Evolutionary conservation across 495 filamentous ascomycete genomes (phyloP), one percentile per base, ranked within the genome.

Genomic region (Annulohypoxylon stygium): DNA sequence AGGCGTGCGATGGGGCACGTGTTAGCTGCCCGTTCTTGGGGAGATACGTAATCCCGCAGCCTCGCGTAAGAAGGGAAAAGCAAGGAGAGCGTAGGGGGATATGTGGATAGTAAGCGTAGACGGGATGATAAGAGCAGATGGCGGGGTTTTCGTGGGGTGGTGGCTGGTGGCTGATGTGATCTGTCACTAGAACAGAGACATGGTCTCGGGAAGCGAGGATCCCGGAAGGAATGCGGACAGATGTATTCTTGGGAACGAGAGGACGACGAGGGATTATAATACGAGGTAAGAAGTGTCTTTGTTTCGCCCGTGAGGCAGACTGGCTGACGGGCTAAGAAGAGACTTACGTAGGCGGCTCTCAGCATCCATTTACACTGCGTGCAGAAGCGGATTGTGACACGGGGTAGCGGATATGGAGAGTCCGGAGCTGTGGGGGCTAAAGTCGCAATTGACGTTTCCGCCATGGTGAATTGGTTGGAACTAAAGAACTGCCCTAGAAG

Each of bases 301-400:
- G 50, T 53, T 11, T 45, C 36, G 23, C 20, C 11, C 25, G 2
- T 6, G n/a, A 25, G 26, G 14, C 3, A 34, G 51, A 55, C 48
- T 12, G 9, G 45, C 23, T 54, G 48, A 18, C 16, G 43, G 43
- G 69, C 47, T 50, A 64, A 6, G 30, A 30, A 30, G 30, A 54
- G 30, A 85, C 90, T 75, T 86, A 94, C 91, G 78, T 93, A 94
- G 65, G 92, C 92, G 39, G 92, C 92, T 60, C 95, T 84, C 9
- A 98, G 83, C 87, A 97, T 92, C 95, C 95, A 98, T 83, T 93
- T 93, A 79, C 93, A 96, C 76, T 93, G 91, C 1, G 91, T 93
- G 79, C 93, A 95, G 83, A 90, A 96, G 67, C 89, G 83, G 75
- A 96, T 95, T 25, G 88, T 89, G 64, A 96, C 83, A 30, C 92